Conservation (phyloP, 345 rosid genomes). For the Mangifera indica region DNA sequence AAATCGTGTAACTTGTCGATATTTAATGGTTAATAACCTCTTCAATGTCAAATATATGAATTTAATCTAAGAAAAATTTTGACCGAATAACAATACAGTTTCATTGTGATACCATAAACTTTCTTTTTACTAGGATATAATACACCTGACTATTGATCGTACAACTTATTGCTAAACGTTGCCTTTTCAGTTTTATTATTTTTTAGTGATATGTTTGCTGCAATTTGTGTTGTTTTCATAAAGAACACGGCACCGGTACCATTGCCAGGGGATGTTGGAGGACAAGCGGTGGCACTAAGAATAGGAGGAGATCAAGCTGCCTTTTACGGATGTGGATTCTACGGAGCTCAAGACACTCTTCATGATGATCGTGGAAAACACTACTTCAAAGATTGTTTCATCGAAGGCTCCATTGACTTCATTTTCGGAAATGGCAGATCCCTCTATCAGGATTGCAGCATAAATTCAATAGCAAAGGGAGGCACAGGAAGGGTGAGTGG, state of each 20-base stretch:
- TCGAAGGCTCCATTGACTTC: constrained; percentile 85
- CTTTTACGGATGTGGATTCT: constrained; percentile 78
- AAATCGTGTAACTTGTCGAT: too few relatives aligned
- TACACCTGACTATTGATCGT: too few relatives aligned
- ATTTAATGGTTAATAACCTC: too few relatives aligned
- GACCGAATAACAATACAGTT: too few relatives aligned
- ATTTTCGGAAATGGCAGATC: constrained; percentile 76
- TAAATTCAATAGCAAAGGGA: constrained; percentile 47
- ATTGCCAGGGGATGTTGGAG: constrained; percentile 63
- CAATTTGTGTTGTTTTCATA: not conserved
- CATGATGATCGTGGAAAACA: constrained; percentile 72
- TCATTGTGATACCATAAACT: too few relatives aligned
- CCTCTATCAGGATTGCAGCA: constrained; percentile 55
- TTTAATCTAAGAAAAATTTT: too few relatives aligned
- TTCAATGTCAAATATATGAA: too few relatives aligned
- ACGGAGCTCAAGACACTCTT: constrained; percentile 89
- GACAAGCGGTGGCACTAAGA: constrained; percentile 82
- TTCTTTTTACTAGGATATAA: too few relatives aligned
- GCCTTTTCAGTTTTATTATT: not conserved
- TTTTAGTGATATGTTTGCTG: constrained; percentile 5
- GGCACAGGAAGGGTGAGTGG: constrained; percentile 33
- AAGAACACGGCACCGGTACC: constrained; percentile 74
- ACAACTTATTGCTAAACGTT: too few relatives aligned
- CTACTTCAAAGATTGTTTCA: constrained; percentile 66
- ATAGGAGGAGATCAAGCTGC: constrained; percentile 76